Evolutionary conservation across 148 eudicot genomes (phyloP).

Genomic region (Cornus florida): DNA sequence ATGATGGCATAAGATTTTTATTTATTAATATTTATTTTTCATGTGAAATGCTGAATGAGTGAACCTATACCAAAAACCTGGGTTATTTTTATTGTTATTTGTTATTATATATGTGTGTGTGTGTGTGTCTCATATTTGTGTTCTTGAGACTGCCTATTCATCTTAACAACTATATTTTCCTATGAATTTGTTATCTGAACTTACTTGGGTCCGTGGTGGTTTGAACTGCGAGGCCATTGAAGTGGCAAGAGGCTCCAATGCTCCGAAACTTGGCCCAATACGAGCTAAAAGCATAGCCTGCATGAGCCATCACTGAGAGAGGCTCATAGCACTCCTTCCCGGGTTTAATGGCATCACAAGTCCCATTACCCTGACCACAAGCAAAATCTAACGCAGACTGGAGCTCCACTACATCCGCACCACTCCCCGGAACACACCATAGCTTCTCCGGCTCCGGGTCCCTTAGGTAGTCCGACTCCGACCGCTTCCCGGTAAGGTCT

Average conservation of each 20-base stretch:
- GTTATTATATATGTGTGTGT: too few relatives aligned
- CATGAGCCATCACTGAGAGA: conserved; percentile 48
- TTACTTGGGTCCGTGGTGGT: conserved; percentile 67
- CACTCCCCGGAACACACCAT: conserved; percentile 65
- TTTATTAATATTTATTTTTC: too few relatives aligned
- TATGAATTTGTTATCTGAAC: conserved; percentile 6
- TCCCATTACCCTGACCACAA: conserved; percentile 44
- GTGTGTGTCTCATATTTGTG: too few relatives aligned
- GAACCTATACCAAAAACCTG: too few relatives aligned
- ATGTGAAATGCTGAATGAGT: too few relatives aligned
- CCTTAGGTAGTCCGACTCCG: conserved; percentile 6
- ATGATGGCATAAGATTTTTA: too few relatives aligned
- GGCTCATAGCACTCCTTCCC: conserved; percentile 69
- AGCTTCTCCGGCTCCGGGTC: conserved; percentile 49
- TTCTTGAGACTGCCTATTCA: too few relatives aligned
- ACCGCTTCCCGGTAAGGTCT: conserved; percentile 38
- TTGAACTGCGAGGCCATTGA: conserved; percentile 66
- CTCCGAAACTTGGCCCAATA: conserved; percentile 63
- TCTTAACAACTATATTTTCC: too few relatives aligned
- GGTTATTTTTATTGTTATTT: too few relatives aligned
- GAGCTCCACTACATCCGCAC: conserved; percentile 29
- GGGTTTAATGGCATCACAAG: conserved; percentile 57
- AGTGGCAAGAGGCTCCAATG: conserved; percentile 54
- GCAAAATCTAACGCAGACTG: conserved; percentile 27
- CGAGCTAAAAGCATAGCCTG: conserved; percentile 72